Percentiles rank a stretch among this genome's conserved stretches.
phyloP scores from a whole-genome alignment of 768 basidiomycete species.

The Mycena maculata region DNA sequence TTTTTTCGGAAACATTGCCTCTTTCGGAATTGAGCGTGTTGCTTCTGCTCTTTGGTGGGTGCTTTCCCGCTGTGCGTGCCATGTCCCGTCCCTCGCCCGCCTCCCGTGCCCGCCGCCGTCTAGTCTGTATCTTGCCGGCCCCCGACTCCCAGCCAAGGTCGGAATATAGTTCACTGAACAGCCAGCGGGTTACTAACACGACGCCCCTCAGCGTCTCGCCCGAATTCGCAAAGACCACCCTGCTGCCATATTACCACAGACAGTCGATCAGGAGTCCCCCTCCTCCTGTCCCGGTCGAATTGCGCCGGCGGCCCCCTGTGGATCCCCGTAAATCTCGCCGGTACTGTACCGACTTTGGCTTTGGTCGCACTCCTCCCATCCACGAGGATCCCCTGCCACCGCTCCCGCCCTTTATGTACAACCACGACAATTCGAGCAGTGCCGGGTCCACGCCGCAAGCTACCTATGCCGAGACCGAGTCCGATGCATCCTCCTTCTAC shows the following conservation, averaged over 20 bases:
- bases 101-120: constrained; percentile 30
- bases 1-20: neutral
- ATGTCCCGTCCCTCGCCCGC: constrained; percentile 27
- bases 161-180: too few species aligned
- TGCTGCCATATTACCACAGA: constrained; percentile 32
- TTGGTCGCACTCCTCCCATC: constrained; percentile 31
- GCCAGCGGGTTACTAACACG: neutral
- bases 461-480: constrained; percentile 46
- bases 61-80: neutral
- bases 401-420: constrained; percentile 28
- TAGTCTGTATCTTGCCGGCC: constrained; percentile 25
- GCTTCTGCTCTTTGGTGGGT: neutral
- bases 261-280: constrained; percentile 22
- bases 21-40: neutral
- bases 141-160: neutral
- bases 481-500: constrained; percentile 50
- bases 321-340: constrained; percentile 46
- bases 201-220: constrained; percentile 19
- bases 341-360: constrained; percentile 47
- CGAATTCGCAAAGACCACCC: constrained; percentile 24
- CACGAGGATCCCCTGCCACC: constrained; percentile 1
- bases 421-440: constrained; percentile 33
- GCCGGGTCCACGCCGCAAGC: constrained; percentile 44
- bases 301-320: constrained; percentile 37
- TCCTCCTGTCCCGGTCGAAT: constrained; percentile 20